Evolutionary conservation across 2,329 filamentous ascomycete genomes (phyloP), one percentile per base, ranked within the genome.

Genomic region (Hymenoscyphus fraxineus): DNA sequence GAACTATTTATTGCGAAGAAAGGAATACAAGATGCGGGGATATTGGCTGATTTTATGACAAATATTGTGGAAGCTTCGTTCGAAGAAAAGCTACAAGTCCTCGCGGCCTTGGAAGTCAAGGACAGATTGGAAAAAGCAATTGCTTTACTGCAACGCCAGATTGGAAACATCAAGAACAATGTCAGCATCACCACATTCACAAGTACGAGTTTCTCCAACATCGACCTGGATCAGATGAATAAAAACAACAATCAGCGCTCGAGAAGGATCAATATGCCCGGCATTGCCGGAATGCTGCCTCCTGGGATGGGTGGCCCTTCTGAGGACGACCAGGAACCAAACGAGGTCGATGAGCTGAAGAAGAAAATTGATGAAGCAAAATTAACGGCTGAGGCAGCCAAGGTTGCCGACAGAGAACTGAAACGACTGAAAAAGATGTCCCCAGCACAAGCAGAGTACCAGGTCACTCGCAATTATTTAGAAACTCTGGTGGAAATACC

Each of bases 401-500:
- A 95, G 79, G 87, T 96, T n/a, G 94, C 93, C 1, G 90, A 96
- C 64, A 85, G 93, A 61, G 95, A 99, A 76, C 77, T 99, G 58
- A 91, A 92, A 73, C 84, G 95, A 27, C 79, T 99, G 67, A 91
- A 91, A 73, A 97, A 97, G 80, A 98, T 98, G 92, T 93, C 92
- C 73, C 93, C 95, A 0, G 92, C 92, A 60, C 95, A 98, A 75
- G 94, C 96, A 44, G 95, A 99, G 74, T 97, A 97, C 74, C 92
- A 95, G 67, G 94, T 99, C 13, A 92, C 91, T 69, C 83, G 94
- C 68, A 96, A 93, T 59, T 99, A 97, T 78, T 83, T 99, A 13
- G 95, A 99, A 78, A 98, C 93, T 13, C 80, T 99, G 64, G 85
- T 92, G 0, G 95, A 99, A 75, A 95, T 99, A 59, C 95, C 95